phyloP scores from a whole-genome alignment of 257 asterid species.

The Pogostemon cablin region DNA sequence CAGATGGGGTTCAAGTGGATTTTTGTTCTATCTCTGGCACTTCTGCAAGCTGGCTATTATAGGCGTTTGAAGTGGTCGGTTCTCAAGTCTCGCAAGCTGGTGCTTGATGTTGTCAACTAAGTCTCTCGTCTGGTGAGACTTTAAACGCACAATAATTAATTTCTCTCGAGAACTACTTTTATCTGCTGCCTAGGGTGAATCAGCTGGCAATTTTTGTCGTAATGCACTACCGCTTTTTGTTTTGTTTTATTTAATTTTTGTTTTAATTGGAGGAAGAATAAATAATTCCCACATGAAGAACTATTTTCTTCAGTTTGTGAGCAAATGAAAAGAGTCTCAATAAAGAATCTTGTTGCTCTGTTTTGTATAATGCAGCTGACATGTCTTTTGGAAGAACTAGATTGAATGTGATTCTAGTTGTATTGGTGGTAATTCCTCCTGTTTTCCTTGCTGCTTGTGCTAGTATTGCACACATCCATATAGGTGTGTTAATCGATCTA shows the following conservation, averaged over 20 bases:
- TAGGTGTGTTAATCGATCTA: too few relatives aligned
- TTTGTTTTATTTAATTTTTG: background rate
- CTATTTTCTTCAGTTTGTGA: slow-evolving; percentile 1
- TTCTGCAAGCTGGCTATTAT: too few relatives aligned
- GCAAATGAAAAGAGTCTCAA: slow-evolving; percentile 3
- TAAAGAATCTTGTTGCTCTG: slow-evolving; percentile 25
- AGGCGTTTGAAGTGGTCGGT: slow-evolving; percentile 50
- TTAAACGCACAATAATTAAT: slow-evolving; percentile 28
- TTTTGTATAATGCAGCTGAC: slow-evolving; percentile 13
- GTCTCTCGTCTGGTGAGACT: background rate
- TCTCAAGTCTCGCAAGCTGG: slow-evolving; percentile 71
- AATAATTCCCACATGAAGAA: slow-evolving; percentile 27
- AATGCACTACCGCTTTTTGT: slow-evolving; percentile 13
- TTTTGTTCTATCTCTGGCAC: too few relatives aligned
- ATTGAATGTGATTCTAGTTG: background rate
- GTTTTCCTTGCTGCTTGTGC: background rate
- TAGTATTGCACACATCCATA: too few relatives aligned
- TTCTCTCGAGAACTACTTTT: slow-evolving; percentile 15
- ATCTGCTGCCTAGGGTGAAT: slow-evolving; percentile 12
- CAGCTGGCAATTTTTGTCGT: slow-evolving; percentile 32
- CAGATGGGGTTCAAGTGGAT: slow-evolving; percentile 54
- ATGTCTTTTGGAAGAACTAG: slow-evolving; percentile 8
- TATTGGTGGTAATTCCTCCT: background rate
- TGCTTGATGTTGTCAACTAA: slow-evolving; percentile 75
- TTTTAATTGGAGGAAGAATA: slow-evolving; percentile 34